Percentiles rank a stretch among this genome's conserved stretches.
These are phyloP conservation scores for Lepiota brunneoincarnata DNA, from an alignment of 768 basidiomycete genomes.

Conservation along the genomic window DNA sequence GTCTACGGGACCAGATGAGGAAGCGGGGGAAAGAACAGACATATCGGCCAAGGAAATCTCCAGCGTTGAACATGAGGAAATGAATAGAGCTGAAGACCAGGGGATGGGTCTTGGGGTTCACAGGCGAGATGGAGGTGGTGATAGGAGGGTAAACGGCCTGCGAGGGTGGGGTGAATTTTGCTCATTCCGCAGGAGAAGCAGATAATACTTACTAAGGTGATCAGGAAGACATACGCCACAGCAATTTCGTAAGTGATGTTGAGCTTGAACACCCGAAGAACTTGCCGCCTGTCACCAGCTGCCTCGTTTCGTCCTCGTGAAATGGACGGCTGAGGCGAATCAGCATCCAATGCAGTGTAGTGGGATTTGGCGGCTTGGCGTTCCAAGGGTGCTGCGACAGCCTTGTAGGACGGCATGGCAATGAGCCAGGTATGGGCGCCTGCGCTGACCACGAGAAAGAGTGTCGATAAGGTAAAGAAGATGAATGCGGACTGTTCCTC, in stretches of 20 bases:
- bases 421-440: conserved; percentile 56
- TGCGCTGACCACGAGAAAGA: conserved; percentile 59
- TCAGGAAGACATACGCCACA: conserved; percentile 70
- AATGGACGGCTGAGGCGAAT: conserved; percentile 10
- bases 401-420: conserved; percentile 56
- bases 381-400: conserved; percentile 48
- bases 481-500: conserved; percentile 69
- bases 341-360: conserved; percentile 18
- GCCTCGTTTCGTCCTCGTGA: conserved; percentile 15
- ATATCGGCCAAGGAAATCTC: conserved; percentile 71
- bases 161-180: conserved; percentile 10
- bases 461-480: conserved; percentile 69
- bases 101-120: conserved; percentile 65
- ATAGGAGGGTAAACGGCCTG: conserved; percentile 88
- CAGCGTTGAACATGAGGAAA: conserved; percentile 73
- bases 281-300: conserved; percentile 35
- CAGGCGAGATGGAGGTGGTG: conserved; percentile 72
- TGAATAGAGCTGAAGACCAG: conserved; percentile 80
- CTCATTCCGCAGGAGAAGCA: background rate
- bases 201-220: conserved; percentile 65
- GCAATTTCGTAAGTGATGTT: conserved; percentile 73
- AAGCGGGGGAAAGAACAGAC: conserved; percentile 64
- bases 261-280: conserved; percentile 53
- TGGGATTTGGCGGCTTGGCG: conserved; percentile 21
- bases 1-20: conserved; percentile 65